Evolutionary conservation across 1,284 basidiomycete genomes (phyloP).

Genomic region (Ustilago esculenta): DNA sequence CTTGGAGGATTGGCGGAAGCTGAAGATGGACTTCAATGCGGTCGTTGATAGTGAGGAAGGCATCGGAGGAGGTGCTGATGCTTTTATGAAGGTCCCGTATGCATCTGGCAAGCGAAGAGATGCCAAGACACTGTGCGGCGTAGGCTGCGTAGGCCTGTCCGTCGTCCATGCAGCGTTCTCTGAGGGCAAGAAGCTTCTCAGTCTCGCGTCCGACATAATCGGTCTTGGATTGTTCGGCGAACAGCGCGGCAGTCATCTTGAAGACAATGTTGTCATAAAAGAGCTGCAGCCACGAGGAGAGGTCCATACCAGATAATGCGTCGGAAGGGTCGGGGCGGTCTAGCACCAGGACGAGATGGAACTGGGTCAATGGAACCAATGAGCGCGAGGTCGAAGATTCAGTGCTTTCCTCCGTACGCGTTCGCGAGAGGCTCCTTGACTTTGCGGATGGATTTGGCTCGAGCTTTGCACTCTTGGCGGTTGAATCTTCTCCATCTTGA

Average conservation of each 20-base stretch:
- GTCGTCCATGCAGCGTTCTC: slow-evolving; percentile 56
- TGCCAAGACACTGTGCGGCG: slow-evolving; percentile 44
- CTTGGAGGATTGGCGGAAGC: slow-evolving; percentile 59
- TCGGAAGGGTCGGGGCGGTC: slow-evolving; percentile 61
- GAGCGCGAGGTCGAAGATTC: slow-evolving; percentile 10
- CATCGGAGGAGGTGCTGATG: slow-evolving; percentile 53
- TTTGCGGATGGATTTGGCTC: neutral
- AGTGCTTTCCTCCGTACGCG: slow-evolving; percentile 8
- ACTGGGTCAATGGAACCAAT: slow-evolving; percentile 40
- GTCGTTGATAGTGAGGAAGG: slow-evolving; percentile 60
- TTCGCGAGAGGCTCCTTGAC: slow-evolving; percentile 10
- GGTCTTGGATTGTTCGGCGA: slow-evolving; percentile 53
- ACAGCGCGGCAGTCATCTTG: slow-evolving; percentile 65
- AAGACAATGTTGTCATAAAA: slow-evolving; percentile 65
- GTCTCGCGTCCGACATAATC: slow-evolving; percentile 56
- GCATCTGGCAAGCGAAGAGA: slow-evolving; percentile 57
- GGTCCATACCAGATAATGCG: slow-evolving; percentile 46
- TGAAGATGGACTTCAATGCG: slow-evolving; percentile 59
- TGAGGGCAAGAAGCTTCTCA: slow-evolving; percentile 47
- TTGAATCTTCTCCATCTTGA: neutral
- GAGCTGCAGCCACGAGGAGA: slow-evolving; percentile 53
- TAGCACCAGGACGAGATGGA: slow-evolving; percentile 64
- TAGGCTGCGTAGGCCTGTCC: slow-evolving; percentile 51
- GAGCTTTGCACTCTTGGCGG: neutral
- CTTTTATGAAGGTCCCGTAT: slow-evolving; percentile 52